phyloP scores from a whole-genome alignment of 306 rosid species.

The Gastrolobium villosum region DNA sequence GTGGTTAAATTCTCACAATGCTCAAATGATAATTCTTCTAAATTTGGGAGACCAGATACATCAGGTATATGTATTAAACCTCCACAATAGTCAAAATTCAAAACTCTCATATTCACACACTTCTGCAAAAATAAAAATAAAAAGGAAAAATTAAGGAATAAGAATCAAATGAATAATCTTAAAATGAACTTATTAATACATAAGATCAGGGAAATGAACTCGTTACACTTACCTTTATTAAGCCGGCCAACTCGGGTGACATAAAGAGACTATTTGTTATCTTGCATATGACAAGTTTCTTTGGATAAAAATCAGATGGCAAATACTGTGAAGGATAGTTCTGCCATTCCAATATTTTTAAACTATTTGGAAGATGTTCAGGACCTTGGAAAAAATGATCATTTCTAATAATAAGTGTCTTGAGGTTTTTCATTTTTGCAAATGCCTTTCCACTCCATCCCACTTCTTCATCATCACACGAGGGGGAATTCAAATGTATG shows the following conservation, averaged over 20 bases:
- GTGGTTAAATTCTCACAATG: not conserved
- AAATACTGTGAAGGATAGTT: not conserved
- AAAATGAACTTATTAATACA: not conserved
- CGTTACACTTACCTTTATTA: not conserved
- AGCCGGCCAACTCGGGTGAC: not conserved
- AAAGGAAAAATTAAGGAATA: too few species aligned
- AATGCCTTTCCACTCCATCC: too few species aligned
- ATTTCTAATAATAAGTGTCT: too few species aligned
- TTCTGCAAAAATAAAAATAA: not conserved
- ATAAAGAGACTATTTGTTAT: not conserved
- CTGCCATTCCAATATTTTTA: not conserved
- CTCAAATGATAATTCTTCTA: not conserved
- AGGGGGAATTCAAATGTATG: too few species aligned
- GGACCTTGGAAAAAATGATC: too few species aligned
- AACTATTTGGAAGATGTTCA: too few species aligned
- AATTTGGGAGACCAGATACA: not conserved
- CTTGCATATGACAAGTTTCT: not conserved
- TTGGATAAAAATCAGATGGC: not conserved
- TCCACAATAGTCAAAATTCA: not conserved
- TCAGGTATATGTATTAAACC: not conserved
- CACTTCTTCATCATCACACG: too few species aligned
- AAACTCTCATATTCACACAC: not conserved
- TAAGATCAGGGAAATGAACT: not conserved
- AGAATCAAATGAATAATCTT: not conserved
- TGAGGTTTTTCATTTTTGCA: too few species aligned